phyloP scores from a whole-genome alignment of 2,329 filamentous ascomycete genomes.

The Xylariomycetidae sp. region DNA sequence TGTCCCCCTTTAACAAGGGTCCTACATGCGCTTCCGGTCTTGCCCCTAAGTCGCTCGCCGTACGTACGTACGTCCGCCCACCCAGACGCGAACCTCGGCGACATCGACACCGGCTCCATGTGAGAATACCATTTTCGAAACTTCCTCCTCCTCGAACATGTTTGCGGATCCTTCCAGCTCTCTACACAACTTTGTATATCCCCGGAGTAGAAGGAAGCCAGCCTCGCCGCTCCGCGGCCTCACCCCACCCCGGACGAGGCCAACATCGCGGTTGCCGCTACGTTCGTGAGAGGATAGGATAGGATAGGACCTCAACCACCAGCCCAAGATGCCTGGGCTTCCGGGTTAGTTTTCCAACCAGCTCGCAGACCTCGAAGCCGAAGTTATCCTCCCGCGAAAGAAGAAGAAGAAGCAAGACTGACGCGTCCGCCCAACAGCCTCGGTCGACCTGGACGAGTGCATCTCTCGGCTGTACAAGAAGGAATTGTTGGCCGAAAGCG shows the following conservation, averaged over 20 bases:
- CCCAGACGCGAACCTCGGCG: too few relatives aligned
- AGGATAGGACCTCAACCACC: slow-evolving; percentile 11
- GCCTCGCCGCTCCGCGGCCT: slow-evolving; percentile 6
- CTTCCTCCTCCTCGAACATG: slow-evolving; percentile 23
- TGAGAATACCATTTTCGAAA: slow-evolving; percentile 19
- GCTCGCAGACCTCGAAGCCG: too few relatives aligned
- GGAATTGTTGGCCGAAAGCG: slow-evolving; percentile 91
- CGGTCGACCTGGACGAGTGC: slow-evolving; percentile 97
- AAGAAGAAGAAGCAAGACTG: too few relatives aligned
- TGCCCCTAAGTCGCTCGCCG: too few relatives aligned
- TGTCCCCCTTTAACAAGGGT: too few relatives aligned
- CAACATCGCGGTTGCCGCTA: too few relatives aligned
- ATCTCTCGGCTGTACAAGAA: slow-evolving; percentile 96
- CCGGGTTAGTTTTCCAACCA: slow-evolving; percentile 40
- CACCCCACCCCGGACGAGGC: too few relatives aligned
- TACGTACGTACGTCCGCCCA: too few relatives aligned
- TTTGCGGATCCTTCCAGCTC: slow-evolving; percentile 26
- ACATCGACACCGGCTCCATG: slow-evolving; percentile 18
- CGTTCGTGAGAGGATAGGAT: too few relatives aligned
- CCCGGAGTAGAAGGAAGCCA: slow-evolving; percentile 27
- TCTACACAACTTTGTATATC: slow-evolving; percentile 25
- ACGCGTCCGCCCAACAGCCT: too few relatives aligned
- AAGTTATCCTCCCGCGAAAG: too few relatives aligned
- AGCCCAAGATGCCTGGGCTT: slow-evolving; percentile 52
- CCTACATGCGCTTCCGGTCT: too few relatives aligned